Percentiles rank a stretch among this genome's conserved stretches.
Conservation (phyloP, 768 basidiomycete genomes). For the Sporobolomyces pararoseus region DNA sequence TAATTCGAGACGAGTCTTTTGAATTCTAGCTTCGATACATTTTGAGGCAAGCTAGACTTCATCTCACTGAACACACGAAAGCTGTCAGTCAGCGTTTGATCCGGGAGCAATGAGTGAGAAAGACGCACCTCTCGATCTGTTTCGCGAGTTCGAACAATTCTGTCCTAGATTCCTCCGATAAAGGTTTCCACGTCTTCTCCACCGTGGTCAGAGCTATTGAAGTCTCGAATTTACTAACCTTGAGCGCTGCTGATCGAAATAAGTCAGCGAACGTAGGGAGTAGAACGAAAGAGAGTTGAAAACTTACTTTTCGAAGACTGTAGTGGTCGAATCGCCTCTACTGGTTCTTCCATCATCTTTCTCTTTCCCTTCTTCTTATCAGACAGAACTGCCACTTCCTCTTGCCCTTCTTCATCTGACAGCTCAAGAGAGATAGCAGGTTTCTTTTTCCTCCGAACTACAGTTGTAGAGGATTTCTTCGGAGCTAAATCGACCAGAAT, state of each 20-base stretch:
- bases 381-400: background rate
- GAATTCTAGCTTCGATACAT: background rate
- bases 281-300: background rate
- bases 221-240: background rate
- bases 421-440: background rate
- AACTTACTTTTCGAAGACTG: background rate
- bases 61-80: background rate
- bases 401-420: background rate
- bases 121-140: background rate
- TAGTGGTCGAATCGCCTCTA: background rate
- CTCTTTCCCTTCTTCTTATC: slow-evolving; percentile 2
- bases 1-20: background rate
- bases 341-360: background rate
- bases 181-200: slow-evolving; percentile 12
- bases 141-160: background rate
- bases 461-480: background rate
- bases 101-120: background rate
- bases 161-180: background rate
- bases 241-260: background rate
- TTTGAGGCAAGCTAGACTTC: background rate
- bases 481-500: background rate
- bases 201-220: background rate
- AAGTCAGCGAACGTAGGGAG: background rate
- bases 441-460: background rate
- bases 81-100: background rate